phyloP scores from a whole-genome alignment of 305 asterid genomes.

The Plantago coronopus region DNA sequence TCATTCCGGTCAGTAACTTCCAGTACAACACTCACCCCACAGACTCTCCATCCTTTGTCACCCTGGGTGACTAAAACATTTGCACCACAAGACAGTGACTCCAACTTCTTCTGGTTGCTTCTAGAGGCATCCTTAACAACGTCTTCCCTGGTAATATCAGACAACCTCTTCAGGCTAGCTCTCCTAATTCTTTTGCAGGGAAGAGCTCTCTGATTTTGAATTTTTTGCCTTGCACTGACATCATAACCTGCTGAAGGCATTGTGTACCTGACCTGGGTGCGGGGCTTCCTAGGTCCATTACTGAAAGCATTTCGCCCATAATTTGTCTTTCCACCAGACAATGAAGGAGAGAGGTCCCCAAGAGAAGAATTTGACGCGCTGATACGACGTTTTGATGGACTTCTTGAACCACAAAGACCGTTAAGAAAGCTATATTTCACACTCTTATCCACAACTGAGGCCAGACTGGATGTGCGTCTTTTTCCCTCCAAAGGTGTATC shows the following conservation, averaged over 20 bases:
- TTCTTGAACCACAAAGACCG: slow-evolving; percentile 42
- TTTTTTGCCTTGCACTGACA: slow-evolving; percentile 44
- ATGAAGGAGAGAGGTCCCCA: slow-evolving; percentile 49
- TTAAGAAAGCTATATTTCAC: slow-evolving; percentile 33
- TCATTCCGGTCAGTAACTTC: slow-evolving; percentile 83
- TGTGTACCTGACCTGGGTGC: slow-evolving; percentile 86
- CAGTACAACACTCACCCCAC: slow-evolving; percentile 66
- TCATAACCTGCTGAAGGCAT: slow-evolving; percentile 67
- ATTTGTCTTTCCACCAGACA: slow-evolving; percentile 53
- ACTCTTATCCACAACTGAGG: slow-evolving; percentile 37
- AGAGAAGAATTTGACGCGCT: slow-evolving; percentile 48
- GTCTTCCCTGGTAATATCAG: slow-evolving; percentile 55
- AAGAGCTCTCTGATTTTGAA: slow-evolving; percentile 47
- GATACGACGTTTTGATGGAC: slow-evolving; percentile 38
- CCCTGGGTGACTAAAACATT: slow-evolving; percentile 70
- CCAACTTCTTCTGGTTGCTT: slow-evolving; percentile 53
- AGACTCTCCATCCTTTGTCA: slow-evolving; percentile 95
- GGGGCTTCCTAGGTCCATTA: slow-evolving; percentile 86
- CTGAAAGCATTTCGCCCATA: slow-evolving; percentile 53
- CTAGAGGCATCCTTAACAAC: slow-evolving; percentile 30
- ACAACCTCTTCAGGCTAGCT: slow-evolving; percentile 72
- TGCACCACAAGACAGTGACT: slow-evolving; percentile 57
- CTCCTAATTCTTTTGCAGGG: slow-evolving; percentile 82
- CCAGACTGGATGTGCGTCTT: too few species aligned
- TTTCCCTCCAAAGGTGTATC: slow-evolving; percentile 10